Percentiles rank a stretch among this genome's conserved stretches.
Conservation (phyloP, 1,284 basidiomycete genomes). For the Trametes polyzona region DNA sequence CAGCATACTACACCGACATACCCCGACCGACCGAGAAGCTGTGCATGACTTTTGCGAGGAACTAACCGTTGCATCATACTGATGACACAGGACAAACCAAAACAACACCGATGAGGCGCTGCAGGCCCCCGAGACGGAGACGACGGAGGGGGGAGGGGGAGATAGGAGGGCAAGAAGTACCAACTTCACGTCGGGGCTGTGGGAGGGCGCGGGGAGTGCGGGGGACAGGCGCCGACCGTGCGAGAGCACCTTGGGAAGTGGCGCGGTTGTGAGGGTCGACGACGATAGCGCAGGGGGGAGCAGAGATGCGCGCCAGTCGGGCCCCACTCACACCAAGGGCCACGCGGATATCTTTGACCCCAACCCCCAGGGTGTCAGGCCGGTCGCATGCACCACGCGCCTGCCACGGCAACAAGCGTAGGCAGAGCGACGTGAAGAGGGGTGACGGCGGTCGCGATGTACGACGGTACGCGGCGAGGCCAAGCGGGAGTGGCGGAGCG, state of each 20-base stretch:
- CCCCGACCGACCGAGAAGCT: too few species aligned
- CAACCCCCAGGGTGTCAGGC: conserved; percentile 21
- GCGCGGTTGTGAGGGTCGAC: neutral
- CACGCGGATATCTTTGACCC: conserved; percentile 21
- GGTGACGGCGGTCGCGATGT: neutral
- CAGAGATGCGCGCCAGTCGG: neutral
- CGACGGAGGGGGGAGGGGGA: neutral
- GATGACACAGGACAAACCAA: conserved; percentile 33
- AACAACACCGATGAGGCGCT: conserved; percentile 26
- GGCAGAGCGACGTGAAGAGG: too few species aligned
- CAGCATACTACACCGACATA: too few species aligned
- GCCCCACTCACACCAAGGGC: conserved; percentile 27
- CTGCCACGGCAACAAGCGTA: neutral
- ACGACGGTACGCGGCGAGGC: neutral
- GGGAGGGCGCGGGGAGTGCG: too few species aligned
- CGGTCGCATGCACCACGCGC: conserved; percentile 4
- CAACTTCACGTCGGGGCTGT: too few species aligned
- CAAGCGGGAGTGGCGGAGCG: neutral
- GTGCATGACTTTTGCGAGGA: conserved; percentile 9
- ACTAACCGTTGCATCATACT: conserved; percentile 33
- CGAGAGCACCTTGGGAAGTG: neutral
- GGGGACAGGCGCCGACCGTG: neutral
- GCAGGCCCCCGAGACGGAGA: neutral
- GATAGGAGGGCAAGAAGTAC: neutral
- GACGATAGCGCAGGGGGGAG: conserved; percentile 1